Evolutionary conservation across 148 eudicot genomes (phyloP), one percentile per base, ranked within the genome.

Genomic region (Amaranthus hypochondriacus): DNA sequence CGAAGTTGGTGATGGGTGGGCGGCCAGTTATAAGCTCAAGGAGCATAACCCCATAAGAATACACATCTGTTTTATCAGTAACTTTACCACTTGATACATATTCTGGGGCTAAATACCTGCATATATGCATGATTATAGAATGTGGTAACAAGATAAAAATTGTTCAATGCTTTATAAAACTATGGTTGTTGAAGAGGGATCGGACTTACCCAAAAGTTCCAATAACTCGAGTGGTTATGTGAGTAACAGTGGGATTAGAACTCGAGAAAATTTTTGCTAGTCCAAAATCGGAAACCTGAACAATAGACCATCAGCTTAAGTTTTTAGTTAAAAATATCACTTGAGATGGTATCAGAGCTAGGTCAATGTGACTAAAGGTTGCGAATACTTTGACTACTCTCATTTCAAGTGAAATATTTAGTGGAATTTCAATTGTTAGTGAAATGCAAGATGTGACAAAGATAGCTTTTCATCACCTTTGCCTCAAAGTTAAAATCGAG

Each of bases 21-120:
- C 79, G 83, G 21, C 89, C 89, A n/a, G 89, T 83, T 3, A 86
- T 83, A 42, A 86, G 84, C 76, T 86, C 89, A 15, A 86, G 79
- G 49, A 86, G 86, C 83, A 86, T 78, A 47, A 86, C 86, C 0
- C 89, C 89, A 63, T 80, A 86, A 9, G 89, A 86, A 75, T 83
- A 86, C 50, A 86, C 82, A 69, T 86, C 89, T 10, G 86, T 76
- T 65, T 81, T 86, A 67, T 83, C 79, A 0, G 89, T 83, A 48
- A 81, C 86, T 66, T 81, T 81, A 66, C 89, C 89, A 50, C 89
- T 86, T 52, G 86, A 71, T 50, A 83, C 86, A 61, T 83, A 86
- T 66, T 86, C 89, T 51, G 88, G 86, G 69, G 84, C 86, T 48
- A 86, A 62, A 53, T 86, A 86, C 53, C 86, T 83, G 71, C 44